Evolutionary conservation across 257 asterid genomes (phyloP).

Genomic region (Primulina eburnea): DNA sequence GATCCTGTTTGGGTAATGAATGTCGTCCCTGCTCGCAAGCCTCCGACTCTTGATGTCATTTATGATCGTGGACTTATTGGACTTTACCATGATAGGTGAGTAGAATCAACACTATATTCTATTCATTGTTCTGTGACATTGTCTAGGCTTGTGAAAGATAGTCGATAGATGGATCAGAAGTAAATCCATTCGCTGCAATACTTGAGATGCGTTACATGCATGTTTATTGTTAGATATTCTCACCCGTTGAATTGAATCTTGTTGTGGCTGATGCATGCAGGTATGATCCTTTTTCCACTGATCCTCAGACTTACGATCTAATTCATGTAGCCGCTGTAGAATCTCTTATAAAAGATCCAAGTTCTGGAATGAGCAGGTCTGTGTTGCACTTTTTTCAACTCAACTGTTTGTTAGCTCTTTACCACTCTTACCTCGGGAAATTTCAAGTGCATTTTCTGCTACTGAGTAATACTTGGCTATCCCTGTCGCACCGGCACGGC

Average conservation of each 20-base stretch:
- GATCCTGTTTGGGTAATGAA: slow-evolving; percentile 99
- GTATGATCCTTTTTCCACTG: slow-evolving; percentile 99
- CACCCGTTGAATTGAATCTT: slow-evolving; percentile 10
- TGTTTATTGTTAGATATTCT: not conserved
- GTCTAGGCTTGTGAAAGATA: not conserved
- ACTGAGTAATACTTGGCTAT: not conserved
- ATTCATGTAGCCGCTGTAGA: slow-evolving; percentile 78
- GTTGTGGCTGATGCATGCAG: slow-evolving; percentile 45
- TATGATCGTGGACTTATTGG: slow-evolving; percentile 95
- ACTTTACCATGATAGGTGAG: slow-evolving; percentile 91
- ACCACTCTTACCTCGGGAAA: not conserved
- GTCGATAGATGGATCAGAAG: not conserved
- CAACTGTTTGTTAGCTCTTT: not conserved
- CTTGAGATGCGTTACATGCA: slow-evolving; percentile 7
- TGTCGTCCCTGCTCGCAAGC: slow-evolving; percentile 72
- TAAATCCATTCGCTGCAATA: not conserved
- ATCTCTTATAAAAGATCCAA: slow-evolving; percentile 64
- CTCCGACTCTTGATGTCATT: slow-evolving; percentile 79
- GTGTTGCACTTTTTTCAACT: slow-evolving; percentile 1
- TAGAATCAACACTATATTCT: slow-evolving; percentile 13
- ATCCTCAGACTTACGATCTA: slow-evolving; percentile 94
- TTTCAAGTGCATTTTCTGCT: not conserved
- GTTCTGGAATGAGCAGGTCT: slow-evolving; percentile 75
- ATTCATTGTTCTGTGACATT: not conserved
- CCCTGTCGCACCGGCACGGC: not conserved